These are phyloP conservation scores for Protomyces inouyei DNA, from an alignment of 1,139 yeast genomes.

Conservation along the genomic window DNA sequence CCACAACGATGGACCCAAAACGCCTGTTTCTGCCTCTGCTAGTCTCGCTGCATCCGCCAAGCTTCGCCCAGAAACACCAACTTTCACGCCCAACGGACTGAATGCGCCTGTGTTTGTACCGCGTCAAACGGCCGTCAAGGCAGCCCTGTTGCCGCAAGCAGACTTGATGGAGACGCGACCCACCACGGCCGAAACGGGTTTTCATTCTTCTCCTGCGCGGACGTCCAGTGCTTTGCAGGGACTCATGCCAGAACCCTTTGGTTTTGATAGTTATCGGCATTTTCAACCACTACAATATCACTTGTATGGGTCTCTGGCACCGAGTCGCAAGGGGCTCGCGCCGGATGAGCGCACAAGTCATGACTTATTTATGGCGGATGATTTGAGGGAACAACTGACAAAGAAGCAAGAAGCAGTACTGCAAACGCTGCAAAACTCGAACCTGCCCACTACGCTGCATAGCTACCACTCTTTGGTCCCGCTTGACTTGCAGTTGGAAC, in stretches of 20 bases:
- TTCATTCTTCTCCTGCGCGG: neutral
- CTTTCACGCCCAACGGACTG: conserved; percentile 51
- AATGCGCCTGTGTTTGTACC: conserved; percentile 31
- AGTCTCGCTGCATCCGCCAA: neutral
- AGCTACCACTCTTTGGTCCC: conserved; percentile 84
- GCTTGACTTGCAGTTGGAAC: conserved; percentile 59
- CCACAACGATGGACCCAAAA: conserved; percentile 45
- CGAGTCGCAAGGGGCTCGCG: conserved; percentile 60
- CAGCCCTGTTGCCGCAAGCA: neutral
- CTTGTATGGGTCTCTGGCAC: conserved; percentile 83
- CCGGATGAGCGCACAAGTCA: conserved; percentile 67
- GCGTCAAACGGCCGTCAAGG: neutral
- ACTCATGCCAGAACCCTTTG: neutral
- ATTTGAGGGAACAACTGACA: conserved; percentile 66
- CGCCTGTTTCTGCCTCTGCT: neutral
- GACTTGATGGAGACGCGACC: neutral
- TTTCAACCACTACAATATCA: conserved; percentile 69
- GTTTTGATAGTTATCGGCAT: conserved; percentile 2
- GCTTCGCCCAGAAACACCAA: conserved; percentile 49
- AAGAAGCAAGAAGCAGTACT: conserved; percentile 75
- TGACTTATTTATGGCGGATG: conserved; percentile 65
- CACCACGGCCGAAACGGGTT: neutral
- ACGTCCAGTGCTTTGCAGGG: neutral
- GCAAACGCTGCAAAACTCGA: conserved; percentile 59
- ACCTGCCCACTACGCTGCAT: conserved; percentile 70